Percentiles rank a stretch among this genome's conserved stretches.
Conservation (phyloP, 139 green algal species). For the Coelastrella sp. region DNA sequence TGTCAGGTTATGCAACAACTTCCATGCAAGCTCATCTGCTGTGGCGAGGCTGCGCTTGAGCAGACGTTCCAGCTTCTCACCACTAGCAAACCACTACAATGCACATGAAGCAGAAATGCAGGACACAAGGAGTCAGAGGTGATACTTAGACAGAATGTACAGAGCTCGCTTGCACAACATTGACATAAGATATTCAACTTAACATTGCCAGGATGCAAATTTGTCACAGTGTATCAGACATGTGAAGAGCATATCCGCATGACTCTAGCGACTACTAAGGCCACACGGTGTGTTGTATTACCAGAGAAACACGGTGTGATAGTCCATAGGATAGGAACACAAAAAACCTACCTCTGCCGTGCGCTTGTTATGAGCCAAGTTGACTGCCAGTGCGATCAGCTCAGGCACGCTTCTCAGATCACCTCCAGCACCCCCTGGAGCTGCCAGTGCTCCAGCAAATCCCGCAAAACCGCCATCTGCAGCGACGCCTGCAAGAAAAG, state of each 20-base stretch:
- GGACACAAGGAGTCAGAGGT: no score
- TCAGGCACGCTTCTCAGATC: constrained; percentile 78
- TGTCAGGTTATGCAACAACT: constrained; percentile 79
- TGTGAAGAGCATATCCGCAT: no score
- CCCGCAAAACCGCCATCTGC: background rate
- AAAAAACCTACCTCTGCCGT: constrained; percentile 75
- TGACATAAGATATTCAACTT: no score
- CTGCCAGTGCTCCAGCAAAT: constrained; percentile 2
- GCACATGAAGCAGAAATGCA: background rate
- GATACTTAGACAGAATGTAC: no score
- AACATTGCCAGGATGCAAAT: no score
- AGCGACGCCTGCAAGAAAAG: background rate
- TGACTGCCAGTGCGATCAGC: constrained; percentile 89
- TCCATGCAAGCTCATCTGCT: constrained; percentile 86
- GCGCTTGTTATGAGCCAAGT: constrained; percentile 82
- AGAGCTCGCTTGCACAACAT: no score
- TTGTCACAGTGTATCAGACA: no score
- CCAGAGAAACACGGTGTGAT: no score
- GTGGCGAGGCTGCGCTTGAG: constrained; percentile 61
- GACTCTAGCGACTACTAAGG: no score
- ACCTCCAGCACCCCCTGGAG: background rate
- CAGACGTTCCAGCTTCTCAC: constrained; percentile 76
- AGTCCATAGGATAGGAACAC: no score
- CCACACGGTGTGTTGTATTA: no score
- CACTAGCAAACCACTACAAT: constrained; percentile 71